A percentile compares a stretch with the other conserved stretches of the same genome.
Evolutionary conservation across 345 rosid species (phyloP).

Genomic region (Camelina hispida): DNA sequence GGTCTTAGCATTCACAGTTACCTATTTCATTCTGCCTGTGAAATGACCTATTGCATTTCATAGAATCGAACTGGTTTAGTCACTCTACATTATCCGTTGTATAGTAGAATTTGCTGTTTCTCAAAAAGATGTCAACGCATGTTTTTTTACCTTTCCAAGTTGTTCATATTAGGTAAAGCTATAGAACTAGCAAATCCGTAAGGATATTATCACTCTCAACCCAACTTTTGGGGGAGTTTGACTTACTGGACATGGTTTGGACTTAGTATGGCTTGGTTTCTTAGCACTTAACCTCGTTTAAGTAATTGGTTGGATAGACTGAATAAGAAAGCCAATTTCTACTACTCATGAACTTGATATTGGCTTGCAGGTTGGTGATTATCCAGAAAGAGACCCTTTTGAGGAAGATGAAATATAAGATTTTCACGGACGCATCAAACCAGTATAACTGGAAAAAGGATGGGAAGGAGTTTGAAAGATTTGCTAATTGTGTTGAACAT

Average conservation of each 20-base stretch:
- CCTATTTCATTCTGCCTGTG: background rate
- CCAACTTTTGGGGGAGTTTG: slow-evolving; percentile 14
- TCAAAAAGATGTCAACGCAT: background rate
- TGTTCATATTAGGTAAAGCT: slow-evolving; percentile 18
- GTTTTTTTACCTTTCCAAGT: background rate
- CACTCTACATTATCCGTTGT: slow-evolving; percentile 1
- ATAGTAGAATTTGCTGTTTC: slow-evolving; percentile 4
- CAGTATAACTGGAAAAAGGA: background rate
- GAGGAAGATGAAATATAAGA: slow-evolving; percentile 82
- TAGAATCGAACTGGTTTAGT: slow-evolving; percentile 10
- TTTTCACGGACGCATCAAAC: slow-evolving; percentile 2
- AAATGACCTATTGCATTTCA: slow-evolving; percentile 5
- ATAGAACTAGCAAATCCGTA: slow-evolving; percentile 12
- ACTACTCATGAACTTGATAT: slow-evolving; percentile 6
- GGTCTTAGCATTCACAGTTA: slow-evolving; percentile 1
- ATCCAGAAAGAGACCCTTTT: slow-evolving; percentile 84
- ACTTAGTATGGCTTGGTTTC: background rate
- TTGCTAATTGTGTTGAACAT: slow-evolving; percentile 23
- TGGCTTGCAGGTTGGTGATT: slow-evolving; percentile 77
- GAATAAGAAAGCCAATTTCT: slow-evolving; percentile 6
- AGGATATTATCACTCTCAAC: background rate
- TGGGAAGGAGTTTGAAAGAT: slow-evolving; percentile 14
- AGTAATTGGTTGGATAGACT: background rate
- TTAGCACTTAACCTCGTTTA: background rate
- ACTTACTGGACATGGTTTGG: slow-evolving; percentile 11